Percentiles rank a stretch among this genome's conserved stretches.
Conservation (phyloP, 2,329 filamentous ascomycete species). For the Fusarium subtropicale region DNA sequence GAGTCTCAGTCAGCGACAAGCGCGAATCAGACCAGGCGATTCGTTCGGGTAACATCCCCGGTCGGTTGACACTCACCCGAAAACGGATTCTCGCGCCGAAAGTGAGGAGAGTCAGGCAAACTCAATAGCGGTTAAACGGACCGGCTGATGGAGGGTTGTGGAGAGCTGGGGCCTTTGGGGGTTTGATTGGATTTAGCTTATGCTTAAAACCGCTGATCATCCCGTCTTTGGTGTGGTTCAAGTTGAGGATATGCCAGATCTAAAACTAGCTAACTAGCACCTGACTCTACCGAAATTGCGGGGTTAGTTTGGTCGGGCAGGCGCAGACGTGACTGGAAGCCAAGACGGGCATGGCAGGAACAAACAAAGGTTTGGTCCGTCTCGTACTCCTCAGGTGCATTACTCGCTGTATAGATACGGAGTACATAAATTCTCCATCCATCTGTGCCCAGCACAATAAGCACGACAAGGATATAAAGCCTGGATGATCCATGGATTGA, state of each 20-base stretch:
- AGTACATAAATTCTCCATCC: background rate
- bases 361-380: background rate
- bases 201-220: conserved; percentile 34
- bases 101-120: conserved; percentile 13
- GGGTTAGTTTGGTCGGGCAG: conserved; percentile 8
- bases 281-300: conserved; percentile 20
- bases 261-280: conserved; percentile 6
- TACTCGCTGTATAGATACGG: background rate
- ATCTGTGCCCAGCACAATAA: background rate
- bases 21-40: conserved; percentile 1
- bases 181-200: conserved; percentile 11
- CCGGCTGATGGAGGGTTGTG: conserved; percentile 26
- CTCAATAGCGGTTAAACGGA: conserved; percentile 34
- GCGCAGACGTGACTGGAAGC: background rate
- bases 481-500: background rate
- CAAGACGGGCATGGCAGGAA: background rate
- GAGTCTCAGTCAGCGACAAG: conserved; percentile 7
- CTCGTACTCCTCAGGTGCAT: background rate
- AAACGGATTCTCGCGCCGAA: conserved; percentile 27
- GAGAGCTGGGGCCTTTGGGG: background rate
- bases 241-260: conserved; percentile 23
- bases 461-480: background rate
- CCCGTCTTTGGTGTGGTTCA: background rate
- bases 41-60: conserved; percentile 11
- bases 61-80: conserved; percentile 14